A percentile compares a stretch with the other conserved stretches of the same genome.
Evolutionary conservation across 768 basidiomycete species (phyloP).

Genomic region (Myochromella boudieri): DNA sequence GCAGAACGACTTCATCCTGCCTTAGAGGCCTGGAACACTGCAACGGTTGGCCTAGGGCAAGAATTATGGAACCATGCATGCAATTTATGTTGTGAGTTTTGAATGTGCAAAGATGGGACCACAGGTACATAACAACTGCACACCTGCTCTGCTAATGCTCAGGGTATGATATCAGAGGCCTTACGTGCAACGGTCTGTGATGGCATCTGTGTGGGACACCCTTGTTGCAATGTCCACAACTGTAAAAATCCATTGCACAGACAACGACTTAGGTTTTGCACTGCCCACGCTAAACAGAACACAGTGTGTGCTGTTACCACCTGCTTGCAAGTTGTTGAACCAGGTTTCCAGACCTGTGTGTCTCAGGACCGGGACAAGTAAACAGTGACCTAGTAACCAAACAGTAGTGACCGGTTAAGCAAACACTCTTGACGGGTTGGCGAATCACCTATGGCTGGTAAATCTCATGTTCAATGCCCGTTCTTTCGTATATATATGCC

Average conservation of each 20-base stretch:
- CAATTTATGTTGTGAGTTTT: conserved; percentile 27
- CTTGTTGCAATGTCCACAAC: conserved; percentile 28
- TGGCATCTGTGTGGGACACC: conserved; percentile 31
- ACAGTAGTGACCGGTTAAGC: too few species aligned
- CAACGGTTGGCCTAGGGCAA: conserved; percentile 26
- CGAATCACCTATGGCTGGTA: too few species aligned
- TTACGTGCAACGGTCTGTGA: too few species aligned
- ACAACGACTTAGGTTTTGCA: conserved; percentile 16
- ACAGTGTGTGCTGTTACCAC: conserved; percentile 12
- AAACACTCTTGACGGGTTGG: too few species aligned
- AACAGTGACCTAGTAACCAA: too few species aligned
- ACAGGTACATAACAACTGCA: too few species aligned
- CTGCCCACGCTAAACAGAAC: conserved; percentile 10
- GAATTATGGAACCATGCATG: conserved; percentile 30
- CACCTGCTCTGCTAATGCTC: too few species aligned
- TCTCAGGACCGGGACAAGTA: too few species aligned
- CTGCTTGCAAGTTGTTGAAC: conserved; percentile 9
- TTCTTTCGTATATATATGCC: too few species aligned
- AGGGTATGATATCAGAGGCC: too few species aligned
- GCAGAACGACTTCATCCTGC: conserved; percentile 17
- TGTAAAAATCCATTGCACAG: conserved; percentile 21
- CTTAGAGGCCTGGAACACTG: conserved; percentile 22
- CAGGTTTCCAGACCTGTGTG: conserved; percentile 18
- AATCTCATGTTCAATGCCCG: too few species aligned
- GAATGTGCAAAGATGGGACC: too few species aligned